phyloP scores from a whole-genome alignment of 257 asterid genomes.

The Fraxinus anomala region DNA sequence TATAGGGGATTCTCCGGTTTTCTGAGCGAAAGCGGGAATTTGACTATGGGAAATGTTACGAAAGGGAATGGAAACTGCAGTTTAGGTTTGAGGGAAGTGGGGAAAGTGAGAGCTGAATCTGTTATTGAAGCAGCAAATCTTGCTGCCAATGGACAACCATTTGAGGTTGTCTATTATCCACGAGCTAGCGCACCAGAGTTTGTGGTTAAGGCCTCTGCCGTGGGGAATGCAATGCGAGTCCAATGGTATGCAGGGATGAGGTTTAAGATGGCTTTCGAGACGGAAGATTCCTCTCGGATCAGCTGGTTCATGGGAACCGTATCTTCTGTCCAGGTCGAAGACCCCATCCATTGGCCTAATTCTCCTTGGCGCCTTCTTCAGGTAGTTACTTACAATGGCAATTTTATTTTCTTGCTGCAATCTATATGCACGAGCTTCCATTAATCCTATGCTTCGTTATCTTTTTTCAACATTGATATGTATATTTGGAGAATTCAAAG shows the following conservation, averaged over 20 bases:
- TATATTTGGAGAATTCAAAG: too few species aligned
- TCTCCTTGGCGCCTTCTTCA: conserved; percentile 92
- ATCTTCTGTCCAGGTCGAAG: conserved; percentile 59
- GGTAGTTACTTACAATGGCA: conserved; percentile 32
- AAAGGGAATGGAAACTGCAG: conserved; percentile 32
- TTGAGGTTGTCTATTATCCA: conserved; percentile 73
- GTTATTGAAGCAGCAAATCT: conserved; percentile 59
- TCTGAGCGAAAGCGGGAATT: conserved; percentile 40
- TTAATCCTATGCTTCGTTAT: too few species aligned
- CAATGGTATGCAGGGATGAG: conserved; percentile 78
- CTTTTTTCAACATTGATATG: too few species aligned
- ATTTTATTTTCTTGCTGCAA: background rate
- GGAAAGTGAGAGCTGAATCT: conserved; percentile 52
- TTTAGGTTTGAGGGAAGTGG: conserved; percentile 38
- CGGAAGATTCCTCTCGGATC: conserved; percentile 75
- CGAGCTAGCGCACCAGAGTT: conserved; percentile 77
- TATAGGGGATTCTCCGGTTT: conserved; percentile 44
- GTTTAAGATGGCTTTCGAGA: conserved; percentile 87
- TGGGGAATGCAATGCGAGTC: conserved; percentile 59
- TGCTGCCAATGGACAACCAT: conserved; percentile 55
- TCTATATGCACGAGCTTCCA: background rate
- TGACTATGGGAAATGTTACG: conserved; percentile 31
- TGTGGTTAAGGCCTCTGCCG: conserved; percentile 61
- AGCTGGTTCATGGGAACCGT: conserved; percentile 90
- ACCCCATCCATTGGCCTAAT: conserved; percentile 74